These are phyloP conservation scores for Exophiala bonariae DNA, from an alignment of 2,329 filamentous ascomycete genomes.

Conservation along the genomic window DNA sequence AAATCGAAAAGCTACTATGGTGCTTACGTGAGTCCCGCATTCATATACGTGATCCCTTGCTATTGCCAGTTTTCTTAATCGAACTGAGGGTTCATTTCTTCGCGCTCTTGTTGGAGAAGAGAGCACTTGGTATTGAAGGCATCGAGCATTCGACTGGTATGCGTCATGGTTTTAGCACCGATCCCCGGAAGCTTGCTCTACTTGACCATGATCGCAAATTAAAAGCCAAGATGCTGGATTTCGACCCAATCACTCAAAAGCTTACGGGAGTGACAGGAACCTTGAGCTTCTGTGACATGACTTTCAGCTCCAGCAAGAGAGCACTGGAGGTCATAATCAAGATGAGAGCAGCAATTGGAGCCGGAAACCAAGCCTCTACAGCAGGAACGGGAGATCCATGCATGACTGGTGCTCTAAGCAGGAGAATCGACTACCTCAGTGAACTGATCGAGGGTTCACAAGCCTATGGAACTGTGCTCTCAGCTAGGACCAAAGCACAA, in stretches of 20 bases:
- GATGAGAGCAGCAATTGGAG: not conserved
- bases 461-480: conserved; percentile 7
- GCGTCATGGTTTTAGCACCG: conserved; percentile 13
- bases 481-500: conserved; percentile 14
- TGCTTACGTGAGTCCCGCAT: conserved; percentile 9
- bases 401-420: not conserved
- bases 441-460: conserved; percentile 16
- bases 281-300: conserved; percentile 17
- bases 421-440: conserved; percentile 10
- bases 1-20: conserved; percentile 7
- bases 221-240: conserved; percentile 12
- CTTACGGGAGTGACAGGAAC: conserved; percentile 18
- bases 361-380: not conserved
- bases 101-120: conserved; percentile 15
- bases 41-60: conserved; percentile 9
- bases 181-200: conserved; percentile 1
- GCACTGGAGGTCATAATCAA: conserved; percentile 9
- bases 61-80: conserved; percentile 15
- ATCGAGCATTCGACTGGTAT: conserved; percentile 20
- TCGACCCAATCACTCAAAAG: conserved; percentile 18
- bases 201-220: conserved; percentile 6
- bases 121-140: conserved; percentile 14
- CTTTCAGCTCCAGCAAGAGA: conserved; percentile 11
- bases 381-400: not conserved
- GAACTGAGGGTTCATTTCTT: conserved; percentile 20